These are phyloP conservation scores for Lactarius tabidus DNA, from an alignment of 768 basidiomycete species.

Conservation along the genomic window DNA sequence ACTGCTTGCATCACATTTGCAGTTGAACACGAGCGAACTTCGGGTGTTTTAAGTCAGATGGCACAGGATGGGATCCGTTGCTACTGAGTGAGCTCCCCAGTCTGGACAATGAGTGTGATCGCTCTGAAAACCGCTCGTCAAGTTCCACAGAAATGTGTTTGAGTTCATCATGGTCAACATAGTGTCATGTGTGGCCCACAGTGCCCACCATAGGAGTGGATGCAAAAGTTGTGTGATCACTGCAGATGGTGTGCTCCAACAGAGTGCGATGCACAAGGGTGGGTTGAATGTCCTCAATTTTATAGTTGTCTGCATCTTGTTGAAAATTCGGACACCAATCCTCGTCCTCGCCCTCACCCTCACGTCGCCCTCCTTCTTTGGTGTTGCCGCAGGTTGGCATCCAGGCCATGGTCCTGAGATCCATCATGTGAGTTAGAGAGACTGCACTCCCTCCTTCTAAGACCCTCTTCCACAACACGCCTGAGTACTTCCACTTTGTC, in stretches of 20 bases:
- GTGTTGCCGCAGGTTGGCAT: not conserved
- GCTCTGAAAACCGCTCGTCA: constrained; percentile 59
- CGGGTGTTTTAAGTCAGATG: too few species aligned
- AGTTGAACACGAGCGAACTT: too few species aligned
- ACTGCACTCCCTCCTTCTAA: constrained; percentile 59
- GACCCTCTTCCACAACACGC: constrained; percentile 81
- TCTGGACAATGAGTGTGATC: constrained; percentile 28
- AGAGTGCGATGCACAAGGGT: constrained; percentile 18
- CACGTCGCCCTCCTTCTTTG: constrained; percentile 27
- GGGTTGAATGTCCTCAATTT: constrained; percentile 14
- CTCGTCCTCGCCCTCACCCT: constrained; percentile 18
- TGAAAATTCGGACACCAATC: constrained; percentile 25
- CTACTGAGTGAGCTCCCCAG: constrained; percentile 19
- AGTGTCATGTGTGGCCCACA: constrained; percentile 33
- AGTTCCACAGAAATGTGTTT: constrained; percentile 63
- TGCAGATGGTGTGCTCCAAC: constrained; percentile 47
- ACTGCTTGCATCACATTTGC: too few species aligned
- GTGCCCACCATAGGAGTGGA: constrained; percentile 32
- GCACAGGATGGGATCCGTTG: constrained; percentile 18
- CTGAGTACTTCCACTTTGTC: constrained; percentile 86
- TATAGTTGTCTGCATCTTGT: constrained; percentile 27
- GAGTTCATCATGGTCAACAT: constrained; percentile 56
- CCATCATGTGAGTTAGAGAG: constrained; percentile 8
- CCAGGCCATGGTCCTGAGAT: not conserved
- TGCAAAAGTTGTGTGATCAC: constrained; percentile 51